Evolutionary conservation across 257 asterid genomes (phyloP).

Genomic region (Solanum chaucha): DNA sequence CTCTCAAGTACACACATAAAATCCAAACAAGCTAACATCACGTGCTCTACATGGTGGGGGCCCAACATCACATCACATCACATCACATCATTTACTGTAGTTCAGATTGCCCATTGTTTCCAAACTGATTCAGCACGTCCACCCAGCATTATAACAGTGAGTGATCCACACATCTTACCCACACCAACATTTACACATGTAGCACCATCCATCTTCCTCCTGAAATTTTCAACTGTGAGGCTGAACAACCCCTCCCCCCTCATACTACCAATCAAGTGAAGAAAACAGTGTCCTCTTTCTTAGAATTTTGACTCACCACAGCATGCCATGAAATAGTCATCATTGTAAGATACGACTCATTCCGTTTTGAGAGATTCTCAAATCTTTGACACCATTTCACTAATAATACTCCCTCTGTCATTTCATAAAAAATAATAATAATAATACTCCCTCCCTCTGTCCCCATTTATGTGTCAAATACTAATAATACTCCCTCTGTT

Average conservation of each 20-base stretch:
- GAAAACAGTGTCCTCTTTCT: background rate
- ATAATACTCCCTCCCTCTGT: background rate
- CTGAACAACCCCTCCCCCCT: background rate
- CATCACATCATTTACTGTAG: background rate
- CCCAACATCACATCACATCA: background rate
- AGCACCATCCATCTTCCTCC: background rate
- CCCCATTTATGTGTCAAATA: background rate
- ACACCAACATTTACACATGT: background rate
- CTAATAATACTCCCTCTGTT: too few relatives aligned
- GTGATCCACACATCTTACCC: background rate
- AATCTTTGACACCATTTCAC: background rate
- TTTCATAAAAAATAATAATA: too few relatives aligned
- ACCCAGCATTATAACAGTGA: background rate
- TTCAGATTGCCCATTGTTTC: background rate
- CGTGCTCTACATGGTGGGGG: background rate
- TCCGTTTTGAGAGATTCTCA: background rate
- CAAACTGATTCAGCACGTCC: background rate
- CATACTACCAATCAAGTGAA: background rate
- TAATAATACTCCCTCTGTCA: background rate
- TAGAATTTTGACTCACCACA: background rate
- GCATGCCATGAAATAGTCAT: background rate
- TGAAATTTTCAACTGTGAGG: background rate
- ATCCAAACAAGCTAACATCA: background rate
- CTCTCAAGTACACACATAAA: background rate
- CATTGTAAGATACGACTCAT: background rate